Base-by-base conservation (phyloP, 495 filamentous ascomycete genomes). In the Peziza echinospora region DNA sequence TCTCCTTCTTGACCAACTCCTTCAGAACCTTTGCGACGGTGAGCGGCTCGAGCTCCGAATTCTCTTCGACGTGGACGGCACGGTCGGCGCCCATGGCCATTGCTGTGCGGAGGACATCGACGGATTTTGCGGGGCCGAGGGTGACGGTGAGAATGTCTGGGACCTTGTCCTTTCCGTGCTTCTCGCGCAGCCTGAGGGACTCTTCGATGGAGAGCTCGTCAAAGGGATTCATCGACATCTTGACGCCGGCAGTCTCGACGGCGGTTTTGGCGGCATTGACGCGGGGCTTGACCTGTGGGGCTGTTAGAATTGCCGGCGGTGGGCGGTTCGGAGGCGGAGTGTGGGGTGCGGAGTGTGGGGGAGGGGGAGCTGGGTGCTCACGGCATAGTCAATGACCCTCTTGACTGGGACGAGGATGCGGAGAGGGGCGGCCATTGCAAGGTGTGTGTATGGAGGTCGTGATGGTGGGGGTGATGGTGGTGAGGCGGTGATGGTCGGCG, bases 21-120 rank as follows among this genome's bases (percentile, higher is more conserved):
- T 70, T 66, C 46, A 97, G 70, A 57, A 94, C 62, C 71, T 96
- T 96, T 39, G 91, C 91, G 3, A 97, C 80, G 16, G 70, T 71
- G 39, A 97, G 70, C 19, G 91, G 89, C 68, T 97, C 89, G n/a
- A 91, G 71, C 6, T 63, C 59, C 24, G 63, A 65, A 1, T 75
- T 73, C 42, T 64, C 72, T 47, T 86, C 78, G 44, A 94, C 77
- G 67, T 84, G 84, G 57, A 97, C 81, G 5, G 64, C 76, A 10
- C 84, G 76, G 69, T 97, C 89, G 6, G 89, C 89, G 58, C 89
- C 89, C 85, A 96, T 94, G 54, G 87, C 91, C 84, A 97, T 86
- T 34, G 89, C 89, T 4, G 85, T 97, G 45, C 89, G 82, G 23
- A 97, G 73, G 3, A 82, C 73, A 58, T 97, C 89, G 52, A 70